These are phyloP conservation scores for Sugiyamaella grinbergsii DNA, from an alignment of 1,139 yeast genomes.

Conservation along the genomic window DNA sequence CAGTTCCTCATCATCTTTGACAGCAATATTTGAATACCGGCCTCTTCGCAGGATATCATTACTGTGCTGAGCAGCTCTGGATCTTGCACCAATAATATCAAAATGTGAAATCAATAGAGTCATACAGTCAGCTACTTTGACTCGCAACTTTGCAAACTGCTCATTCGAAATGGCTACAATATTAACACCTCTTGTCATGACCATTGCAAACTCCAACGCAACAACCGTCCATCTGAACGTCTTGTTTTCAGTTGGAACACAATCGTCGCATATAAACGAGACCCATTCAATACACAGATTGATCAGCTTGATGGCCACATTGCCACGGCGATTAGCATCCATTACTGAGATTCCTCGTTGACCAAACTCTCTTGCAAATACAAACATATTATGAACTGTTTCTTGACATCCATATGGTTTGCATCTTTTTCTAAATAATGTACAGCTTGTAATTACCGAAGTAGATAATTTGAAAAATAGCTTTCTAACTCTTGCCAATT, in stretches of 20 bases:
- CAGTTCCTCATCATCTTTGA: slow-evolving; percentile 61
- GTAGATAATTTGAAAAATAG: slow-evolving; percentile 70
- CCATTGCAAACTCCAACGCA: slow-evolving; percentile 95
- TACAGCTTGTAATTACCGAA: slow-evolving; percentile 65
- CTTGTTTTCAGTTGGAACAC: slow-evolving; percentile 85
- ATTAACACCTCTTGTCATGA: slow-evolving; percentile 87
- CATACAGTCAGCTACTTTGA: slow-evolving; percentile 94
- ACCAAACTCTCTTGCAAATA: slow-evolving; percentile 83
- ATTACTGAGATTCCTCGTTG: slow-evolving; percentile 67
- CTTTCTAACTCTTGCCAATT: slow-evolving; percentile 66
- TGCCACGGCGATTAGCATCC: slow-evolving; percentile 66
- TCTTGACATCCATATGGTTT: slow-evolving; percentile 59
- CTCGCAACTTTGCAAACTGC: slow-evolving; percentile 70
- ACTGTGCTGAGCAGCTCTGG: slow-evolving; percentile 74
- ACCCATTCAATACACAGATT: slow-evolving; percentile 88
- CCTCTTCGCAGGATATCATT: slow-evolving; percentile 53
- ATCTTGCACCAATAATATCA: slow-evolving; percentile 97
- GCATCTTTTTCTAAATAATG: slow-evolving; percentile 52
- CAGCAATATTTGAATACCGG: slow-evolving; percentile 39
- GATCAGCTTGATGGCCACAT: slow-evolving; percentile 71
- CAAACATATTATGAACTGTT: slow-evolving; percentile 70
- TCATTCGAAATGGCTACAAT: slow-evolving; percentile 77
- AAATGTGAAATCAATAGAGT: slow-evolving; percentile 90
- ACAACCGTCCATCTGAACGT: slow-evolving; percentile 96
- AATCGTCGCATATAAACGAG: slow-evolving; percentile 88